Evolutionary conservation across 2,329 filamentous ascomycete genomes (phyloP), one percentile per base, ranked within the genome.

Genomic region (Calonectria hongkongensis): DNA sequence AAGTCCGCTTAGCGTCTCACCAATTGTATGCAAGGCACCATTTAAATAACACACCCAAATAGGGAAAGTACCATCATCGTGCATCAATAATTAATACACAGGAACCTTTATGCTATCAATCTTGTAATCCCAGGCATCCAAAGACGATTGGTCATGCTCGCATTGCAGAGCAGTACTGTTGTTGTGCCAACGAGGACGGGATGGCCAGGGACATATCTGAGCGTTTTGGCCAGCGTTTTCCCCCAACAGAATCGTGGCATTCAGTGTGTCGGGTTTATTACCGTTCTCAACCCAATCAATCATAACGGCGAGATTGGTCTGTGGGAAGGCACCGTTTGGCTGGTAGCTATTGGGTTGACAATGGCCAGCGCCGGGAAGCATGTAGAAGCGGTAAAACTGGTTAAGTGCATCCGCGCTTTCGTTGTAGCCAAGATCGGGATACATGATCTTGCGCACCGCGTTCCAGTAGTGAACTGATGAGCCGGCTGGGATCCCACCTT

Each of bases 251-350:
- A 60, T 18, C 13, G 36, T 60, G 4, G 54, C 54, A 39, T 60
- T 41, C 6, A 60, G 54, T 0, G 54, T 60, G 21, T 21, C 6
- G 7, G 36, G 54, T 15, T 21, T 36, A 16, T 41, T 60, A 1
- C 54, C 54, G 12, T 60, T 28, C 33, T 60, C 54, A 27, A 58
- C 54, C 54, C 54, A 58, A 13, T 58, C 54, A 58, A 58, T 58
- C 33, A 58, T 58, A 18, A 58, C 54, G 2, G 54, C 54, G 12
- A 58, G 54, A 13, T 58, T 58, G 4, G 33, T 58, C 54, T 58
- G 54, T 15, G 54, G 54, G 33, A 58, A 58, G 33, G 54, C 30
- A 8, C 30, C 33, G 30, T 58, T 58, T 58, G 54, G 54, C 13
- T 58, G 54, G 33, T 58, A 58, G 54, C 10, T 58, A 39, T 41